A percentile compares a stretch with the other conserved stretches of the same genome.
phyloP scores from a whole-genome alignment of 495 filamentous ascomycete genomes.

The Talaromyces ruber region DNA sequence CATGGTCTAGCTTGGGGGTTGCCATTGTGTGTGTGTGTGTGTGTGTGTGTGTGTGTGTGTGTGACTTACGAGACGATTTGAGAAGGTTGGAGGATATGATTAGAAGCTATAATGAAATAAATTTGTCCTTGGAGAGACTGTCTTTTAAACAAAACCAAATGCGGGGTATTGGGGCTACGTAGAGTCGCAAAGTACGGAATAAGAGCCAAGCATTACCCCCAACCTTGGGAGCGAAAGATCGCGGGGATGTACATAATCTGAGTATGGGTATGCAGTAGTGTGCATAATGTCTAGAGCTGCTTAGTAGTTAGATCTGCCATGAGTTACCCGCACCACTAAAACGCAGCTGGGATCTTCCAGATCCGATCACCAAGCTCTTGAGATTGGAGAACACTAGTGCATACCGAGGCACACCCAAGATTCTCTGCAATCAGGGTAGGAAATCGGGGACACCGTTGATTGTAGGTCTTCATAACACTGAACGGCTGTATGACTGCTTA shows the following conservation, averaged over 20 bases:
- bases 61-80: no score
- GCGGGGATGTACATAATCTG: not conserved
- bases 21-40: not conserved
- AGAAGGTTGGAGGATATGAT: no score
- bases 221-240: not conserved
- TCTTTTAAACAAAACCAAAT: not conserved
- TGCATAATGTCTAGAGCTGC: not conserved
- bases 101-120: not conserved
- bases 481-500: no score
- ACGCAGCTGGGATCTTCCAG: not conserved
- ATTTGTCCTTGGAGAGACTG: not conserved
- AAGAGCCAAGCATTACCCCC: not conserved
- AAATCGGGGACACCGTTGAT: not conserved
- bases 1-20: not conserved
- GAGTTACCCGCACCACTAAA: not conserved
- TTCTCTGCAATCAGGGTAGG: no score
- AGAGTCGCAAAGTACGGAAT: not conserved
- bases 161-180: not conserved
- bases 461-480: not conserved
- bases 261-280: not conserved
- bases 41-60: no score
- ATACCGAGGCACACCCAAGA: not conserved
- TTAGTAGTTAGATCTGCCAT: not conserved
- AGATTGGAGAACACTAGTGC: not conserved
- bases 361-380: not conserved